Percentiles rank a stretch among this genome's conserved stretches.
These are phyloP conservation scores for Scleroderma citrinum DNA, from an alignment of 768 basidiomycete genomes.

Conservation along the genomic window DNA sequence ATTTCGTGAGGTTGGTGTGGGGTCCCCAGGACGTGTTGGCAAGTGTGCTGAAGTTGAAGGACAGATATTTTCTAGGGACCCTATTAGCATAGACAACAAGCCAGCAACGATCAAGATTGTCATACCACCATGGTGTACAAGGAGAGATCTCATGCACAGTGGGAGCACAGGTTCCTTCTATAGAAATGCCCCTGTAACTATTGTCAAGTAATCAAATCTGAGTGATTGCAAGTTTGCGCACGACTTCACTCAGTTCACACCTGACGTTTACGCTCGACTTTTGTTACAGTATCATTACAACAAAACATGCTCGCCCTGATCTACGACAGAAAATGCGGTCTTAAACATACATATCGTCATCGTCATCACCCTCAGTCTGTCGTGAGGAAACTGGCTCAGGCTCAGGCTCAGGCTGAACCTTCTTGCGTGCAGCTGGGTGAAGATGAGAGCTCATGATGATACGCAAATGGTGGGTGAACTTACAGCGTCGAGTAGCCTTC, in stretches of 20 bases:
- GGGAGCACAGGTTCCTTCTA: too few species aligned
- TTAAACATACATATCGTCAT: constrained; percentile 24
- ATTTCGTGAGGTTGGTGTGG: constrained; percentile 85
- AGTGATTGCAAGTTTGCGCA: too few species aligned
- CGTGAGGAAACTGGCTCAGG: constrained; percentile 8
- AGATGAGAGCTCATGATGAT: background rate
- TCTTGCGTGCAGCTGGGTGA: constrained; percentile 27
- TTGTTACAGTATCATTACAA: too few species aligned
- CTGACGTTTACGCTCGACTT: too few species aligned
- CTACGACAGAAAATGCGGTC: background rate
- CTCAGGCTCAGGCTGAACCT: constrained; percentile 9
- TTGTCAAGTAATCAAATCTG: too few species aligned
- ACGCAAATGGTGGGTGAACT: constrained; percentile 1
- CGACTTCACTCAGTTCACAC: too few species aligned
- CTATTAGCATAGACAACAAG: constrained; percentile 1
- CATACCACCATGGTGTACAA: constrained; percentile 8
- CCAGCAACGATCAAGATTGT: too few species aligned
- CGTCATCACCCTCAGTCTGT: constrained; percentile 8
- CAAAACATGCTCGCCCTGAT: too few species aligned
- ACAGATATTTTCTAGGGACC: constrained; percentile 72
- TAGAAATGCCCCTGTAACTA: too few species aligned
- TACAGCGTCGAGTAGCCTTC: constrained; percentile 54
- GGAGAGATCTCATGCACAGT: too few species aligned
- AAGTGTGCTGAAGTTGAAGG: constrained; percentile 69
- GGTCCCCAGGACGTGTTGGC: constrained; percentile 71